A percentile compares a stretch with the other conserved stretches of the same genome.
Evolutionary conservation across 306 rosid genomes (phyloP).

Genomic region (Ochetophila trinervis): DNA sequence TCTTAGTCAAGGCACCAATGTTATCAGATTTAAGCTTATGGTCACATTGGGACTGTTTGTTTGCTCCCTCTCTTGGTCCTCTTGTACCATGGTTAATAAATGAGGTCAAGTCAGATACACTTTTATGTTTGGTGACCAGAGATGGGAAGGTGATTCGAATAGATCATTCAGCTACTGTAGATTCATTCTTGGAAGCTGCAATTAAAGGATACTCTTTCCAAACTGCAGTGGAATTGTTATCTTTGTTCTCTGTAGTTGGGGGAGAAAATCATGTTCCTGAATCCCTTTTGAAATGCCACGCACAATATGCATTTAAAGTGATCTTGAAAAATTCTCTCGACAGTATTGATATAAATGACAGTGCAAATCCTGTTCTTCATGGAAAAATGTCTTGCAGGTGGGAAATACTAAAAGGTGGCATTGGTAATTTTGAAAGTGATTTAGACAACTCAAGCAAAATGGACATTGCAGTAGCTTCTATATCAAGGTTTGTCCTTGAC

Average conservation of each 20-base stretch:
- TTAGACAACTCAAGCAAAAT: slow-evolving; percentile 38
- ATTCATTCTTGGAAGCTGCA: slow-evolving; percentile 83
- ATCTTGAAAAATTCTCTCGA: slow-evolving; percentile 52
- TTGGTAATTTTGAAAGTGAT: slow-evolving; percentile 35
- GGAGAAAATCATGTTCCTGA: slow-evolving; percentile 67
- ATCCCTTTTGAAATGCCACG: slow-evolving; percentile 74
- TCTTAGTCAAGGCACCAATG: slow-evolving; percentile 72
- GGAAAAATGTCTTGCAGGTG: slow-evolving; percentile 34
- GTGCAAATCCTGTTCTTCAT: slow-evolving; percentile 30
- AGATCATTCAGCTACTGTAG: slow-evolving; percentile 68
- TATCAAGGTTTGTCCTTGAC: slow-evolving; percentile 71
- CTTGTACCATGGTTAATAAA: slow-evolving; percentile 70
- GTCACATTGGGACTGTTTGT: slow-evolving; percentile 88
- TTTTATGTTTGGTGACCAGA: slow-evolving; percentile 74
- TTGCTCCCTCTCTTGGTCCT: slow-evolving; percentile 87
- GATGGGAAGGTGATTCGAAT: slow-evolving; percentile 76
- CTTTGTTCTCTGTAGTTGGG: slow-evolving; percentile 63
- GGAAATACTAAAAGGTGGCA: slow-evolving; percentile 26
- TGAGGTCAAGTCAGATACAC: slow-evolving; percentile 57
- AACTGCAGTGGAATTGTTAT: slow-evolving; percentile 68
- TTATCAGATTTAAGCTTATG: slow-evolving; percentile 76
- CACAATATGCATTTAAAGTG: slow-evolving; percentile 69
- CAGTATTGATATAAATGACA: slow-evolving; percentile 32
- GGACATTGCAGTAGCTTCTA: slow-evolving; percentile 39
- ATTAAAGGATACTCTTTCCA: slow-evolving; percentile 69